Percentiles rank a stretch among this genome's conserved stretches.
phyloP scores from a whole-genome alignment of 2,329 filamentous ascomycete genomes.

The Truncatella angustata region DNA sequence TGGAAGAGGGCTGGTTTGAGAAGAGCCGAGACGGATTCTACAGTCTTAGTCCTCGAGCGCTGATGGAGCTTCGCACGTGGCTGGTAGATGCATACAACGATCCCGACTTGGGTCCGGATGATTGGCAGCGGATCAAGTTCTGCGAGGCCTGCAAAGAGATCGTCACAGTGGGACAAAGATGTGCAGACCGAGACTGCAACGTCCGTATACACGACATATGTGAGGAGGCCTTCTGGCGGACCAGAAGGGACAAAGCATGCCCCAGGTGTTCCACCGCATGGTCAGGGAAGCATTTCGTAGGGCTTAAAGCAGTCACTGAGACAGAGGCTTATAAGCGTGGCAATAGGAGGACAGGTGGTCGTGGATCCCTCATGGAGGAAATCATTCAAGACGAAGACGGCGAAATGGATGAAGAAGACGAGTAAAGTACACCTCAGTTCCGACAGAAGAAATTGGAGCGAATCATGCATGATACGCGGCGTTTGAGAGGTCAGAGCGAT shows the following conservation, averaged over 20 bases:
- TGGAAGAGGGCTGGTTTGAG: constrained; percentile 83
- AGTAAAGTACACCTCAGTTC: constrained; percentile 14
- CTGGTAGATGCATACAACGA: constrained; percentile 91
- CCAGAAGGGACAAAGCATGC: constrained; percentile 61
- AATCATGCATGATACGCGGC: not conserved
- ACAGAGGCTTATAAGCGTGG: constrained; percentile 49
- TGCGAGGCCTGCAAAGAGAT: constrained; percentile 90
- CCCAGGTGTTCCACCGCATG: constrained; percentile 57
- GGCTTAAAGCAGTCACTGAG: constrained; percentile 55
- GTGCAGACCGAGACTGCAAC: constrained; percentile 64
- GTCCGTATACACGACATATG: constrained; percentile 77
- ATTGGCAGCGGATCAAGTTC: constrained; percentile 75
- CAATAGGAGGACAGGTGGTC: constrained; percentile 32
- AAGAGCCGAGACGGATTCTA: constrained; percentile 71
- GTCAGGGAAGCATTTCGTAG: constrained; percentile 49
- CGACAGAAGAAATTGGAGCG: no score
- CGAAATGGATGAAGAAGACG: constrained; percentile 24
- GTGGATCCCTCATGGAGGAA: constrained; percentile 33
- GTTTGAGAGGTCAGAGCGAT: no score
- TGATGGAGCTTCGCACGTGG: constrained; percentile 85
- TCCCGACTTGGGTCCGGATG: constrained; percentile 53
- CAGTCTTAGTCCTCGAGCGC: constrained; percentile 68
- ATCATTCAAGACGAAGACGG: constrained; percentile 29
- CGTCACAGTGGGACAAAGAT: constrained; percentile 80
- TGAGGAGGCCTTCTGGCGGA: constrained; percentile 69